Conservation (phyloP, 192 early-diverging fungal genomes). For the Cladochytrium replicatum region DNA sequence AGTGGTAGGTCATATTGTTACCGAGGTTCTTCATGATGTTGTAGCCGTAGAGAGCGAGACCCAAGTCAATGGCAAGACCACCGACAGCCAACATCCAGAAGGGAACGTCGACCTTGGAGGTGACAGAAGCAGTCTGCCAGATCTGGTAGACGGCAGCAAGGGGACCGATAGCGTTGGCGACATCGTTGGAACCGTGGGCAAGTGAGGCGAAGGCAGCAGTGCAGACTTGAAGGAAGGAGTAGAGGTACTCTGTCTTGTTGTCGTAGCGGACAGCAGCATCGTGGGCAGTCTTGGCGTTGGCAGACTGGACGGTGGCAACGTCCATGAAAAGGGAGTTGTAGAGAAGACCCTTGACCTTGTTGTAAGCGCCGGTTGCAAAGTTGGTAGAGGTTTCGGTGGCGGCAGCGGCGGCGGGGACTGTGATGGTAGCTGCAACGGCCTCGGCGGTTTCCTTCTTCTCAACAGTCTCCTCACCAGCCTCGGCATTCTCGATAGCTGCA, state of each 20-base stretch:
- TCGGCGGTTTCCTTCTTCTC: too few relatives aligned
- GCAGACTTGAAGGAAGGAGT: constrained; percentile 71
- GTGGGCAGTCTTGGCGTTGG: constrained; percentile 39
- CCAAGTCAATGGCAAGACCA: constrained; percentile 65
- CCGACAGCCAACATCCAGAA: constrained; percentile 66
- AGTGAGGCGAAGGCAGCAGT: constrained; percentile 77
- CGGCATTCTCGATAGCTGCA: constrained; percentile 13
- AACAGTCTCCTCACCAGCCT: constrained; percentile 21
- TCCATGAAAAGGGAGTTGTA: constrained; percentile 20
- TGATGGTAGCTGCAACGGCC: constrained; percentile 9
- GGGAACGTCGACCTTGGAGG: constrained; percentile 52
- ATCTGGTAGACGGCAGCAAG: constrained; percentile 63
- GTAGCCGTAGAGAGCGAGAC: constrained; percentile 65
- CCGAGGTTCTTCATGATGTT: constrained; percentile 68
- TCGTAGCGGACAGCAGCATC: constrained; percentile 58
- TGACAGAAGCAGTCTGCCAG: constrained; percentile 45
- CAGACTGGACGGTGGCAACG: constrained; percentile 23
- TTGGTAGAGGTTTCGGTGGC: too few relatives aligned
- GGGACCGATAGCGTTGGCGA: constrained; percentile 77
- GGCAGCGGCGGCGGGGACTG: too few relatives aligned
- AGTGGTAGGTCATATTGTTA: constrained; percentile 75
- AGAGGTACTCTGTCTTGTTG: constrained; percentile 64
- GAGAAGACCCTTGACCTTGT: constrained; percentile 12
- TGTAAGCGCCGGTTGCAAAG: constrained; percentile 6
- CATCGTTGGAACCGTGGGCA: constrained; percentile 78